Evolutionary conservation across 2,329 filamentous ascomycete species (phyloP), one percentile per base, ranked within the genome.

Genomic region (Epicoccum sorghinum): DNA sequence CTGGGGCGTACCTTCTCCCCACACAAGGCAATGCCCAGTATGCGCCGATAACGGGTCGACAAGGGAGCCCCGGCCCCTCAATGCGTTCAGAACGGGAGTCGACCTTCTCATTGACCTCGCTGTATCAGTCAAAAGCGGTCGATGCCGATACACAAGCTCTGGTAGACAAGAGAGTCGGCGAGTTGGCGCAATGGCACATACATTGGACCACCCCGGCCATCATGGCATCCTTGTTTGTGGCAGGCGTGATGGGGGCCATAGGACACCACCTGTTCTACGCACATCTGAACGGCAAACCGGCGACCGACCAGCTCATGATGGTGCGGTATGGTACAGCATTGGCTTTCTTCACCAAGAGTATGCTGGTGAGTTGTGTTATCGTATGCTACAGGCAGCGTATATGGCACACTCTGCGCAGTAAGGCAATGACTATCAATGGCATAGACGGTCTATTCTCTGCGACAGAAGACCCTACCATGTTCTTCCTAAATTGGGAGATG

Each of bases 381-480:
- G 57, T 75, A 35, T 70, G 70, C 50, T 75, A 75, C 44, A 61
- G 71, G 30, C 73, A 75, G 45, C 55, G 72, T 27, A 74, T 75
- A 58, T 75, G 73, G 73, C 65, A 70, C 36, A 75, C 73, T 0
- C 69, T 75, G 49, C 60, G 72, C 36, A 60, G 51, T 7, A 72
- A 70, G 41, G 71, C 72, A 1, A 69, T 75, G 70, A 75, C 73
- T 3, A 67, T 75, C 40, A 64, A 62, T 10, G 72, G 69, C 7
- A 75, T 75, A 39, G 73, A 75, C 56, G 69, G 72, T 2, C 59
- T 75, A 0, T 75, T 75, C 41, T 65, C 71, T 12, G 72, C 66
- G 4, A 69, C 68, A 3, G 72, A 74, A 58, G 71, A 75, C 44
- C 72, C 67, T 0, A 66, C 66, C 1, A 63, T 69, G 27, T 74